Evolutionary conservation across 129 eudicot species (phyloP), one percentile per base, ranked within the genome.

Genomic region (Centaurea solstitialis): DNA sequence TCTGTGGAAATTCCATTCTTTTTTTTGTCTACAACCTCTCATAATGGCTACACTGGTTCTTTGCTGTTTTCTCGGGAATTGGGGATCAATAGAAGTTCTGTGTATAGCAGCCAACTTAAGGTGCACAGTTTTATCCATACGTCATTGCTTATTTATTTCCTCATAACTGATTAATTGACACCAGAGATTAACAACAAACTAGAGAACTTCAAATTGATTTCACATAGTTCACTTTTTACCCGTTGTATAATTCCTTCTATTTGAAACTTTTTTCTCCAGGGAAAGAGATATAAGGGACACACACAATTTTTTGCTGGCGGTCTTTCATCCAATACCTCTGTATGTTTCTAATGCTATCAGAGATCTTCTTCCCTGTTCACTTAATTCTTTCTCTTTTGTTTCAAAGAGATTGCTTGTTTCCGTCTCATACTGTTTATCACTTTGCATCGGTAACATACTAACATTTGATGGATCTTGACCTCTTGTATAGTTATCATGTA

Each of bases 11-110:
- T 23, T 50, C 17, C 66, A 76, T 81, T 15, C 21, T 18, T 65
- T 57, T 74, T 76, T 84, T 66, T 68, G 76, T 73, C 81, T 72
- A 59, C 70, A 40, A 66, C 7, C 75, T 69, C 68, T 68, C 73
- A 81, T 38, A 73, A 92, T 92, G 97, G 90, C 85, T 40, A 86
- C 72, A 85, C 92, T 57, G 79, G 87, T 73, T 86, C 94, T 64
- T 61, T 92, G 80, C 85, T 82, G 64, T 65, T 89, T 45, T 61
- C 91, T 20, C 83, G 84, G 69, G 91, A 92, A 73, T 68, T 80
- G 75, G 81, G 87, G 70, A 70, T 83, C 83, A 70, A 62, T 66
- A 62, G 80, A 47, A 80, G 79, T 77, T 59, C 73, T 86, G 82
- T 87, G 69, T 47, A 61, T 73, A 76, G 40, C 41, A 76, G 71